Base-by-base conservation (phyloP, 164 flowering plant genomes). In the Amborella trichopoda region DNA sequence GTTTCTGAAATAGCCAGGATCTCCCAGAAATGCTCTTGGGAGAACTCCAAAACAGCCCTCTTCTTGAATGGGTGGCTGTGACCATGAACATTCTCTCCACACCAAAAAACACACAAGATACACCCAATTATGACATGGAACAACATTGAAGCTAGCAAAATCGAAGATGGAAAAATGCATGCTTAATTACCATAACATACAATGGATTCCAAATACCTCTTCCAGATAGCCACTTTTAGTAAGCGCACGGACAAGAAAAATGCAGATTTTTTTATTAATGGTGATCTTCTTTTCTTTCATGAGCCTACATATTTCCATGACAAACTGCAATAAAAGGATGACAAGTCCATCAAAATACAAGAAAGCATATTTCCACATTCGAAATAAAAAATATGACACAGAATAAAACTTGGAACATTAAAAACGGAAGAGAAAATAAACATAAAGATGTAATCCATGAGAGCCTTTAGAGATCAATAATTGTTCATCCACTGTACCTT, bases 211-310 rank as follows among this genome's bases (percentile, higher is more conserved):
- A 3, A 19, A 20, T 55, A 89, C 97, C 94, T 81, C 81, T 22
- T 79, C 67, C 37, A 90, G 57, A 49, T 79, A 69, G 53, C 95
- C 95, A n/a, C 83, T 83, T 59, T 66, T 73, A 56, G 82, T 70
- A 24, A 90, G 86, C 43, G 91, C 74, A 51, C 50, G 72, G 26
- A 76, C 39, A 34, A 75, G 55, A 47, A 68, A 70, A 32, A 59
- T 46, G 46, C 47, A 68, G 57, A 80, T 75, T 40, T 44, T 70
- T 17, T 54, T 39, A 54, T 61, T 58, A 50, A 68, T 26, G 26
- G 19, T 17, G 46, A 83, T 67, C 27, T 68, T 63, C 49, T 65
- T 83, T 58, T 69, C 80, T 49, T 68, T 61, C 78, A 81, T 76
- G 28, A 65, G 10, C 59, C 66, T 79, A 81, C 81, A 83, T n/a